Conservation (phyloP, 106 monocot species). For the Ottelia alismoides region DNA sequence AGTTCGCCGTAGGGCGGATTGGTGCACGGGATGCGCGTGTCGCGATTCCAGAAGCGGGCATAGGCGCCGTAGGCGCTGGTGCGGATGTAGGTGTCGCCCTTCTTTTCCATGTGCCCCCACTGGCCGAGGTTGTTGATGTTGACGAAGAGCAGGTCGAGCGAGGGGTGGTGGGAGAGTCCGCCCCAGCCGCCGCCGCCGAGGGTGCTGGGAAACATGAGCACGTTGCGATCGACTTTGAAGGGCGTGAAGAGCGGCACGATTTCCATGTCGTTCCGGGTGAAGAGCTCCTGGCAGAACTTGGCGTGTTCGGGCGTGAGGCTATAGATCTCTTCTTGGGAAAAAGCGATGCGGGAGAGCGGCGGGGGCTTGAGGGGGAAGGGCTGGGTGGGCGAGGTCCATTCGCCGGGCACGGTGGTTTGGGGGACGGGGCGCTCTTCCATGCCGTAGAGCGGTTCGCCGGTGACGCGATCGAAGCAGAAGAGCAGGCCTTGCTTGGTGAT, state of each 20-base stretch:
- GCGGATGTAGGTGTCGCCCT: background rate
- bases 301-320: no score
- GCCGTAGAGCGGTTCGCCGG: background rate
- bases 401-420: background rate
- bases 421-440: background rate
- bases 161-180: no score
- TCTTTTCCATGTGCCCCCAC: background rate
- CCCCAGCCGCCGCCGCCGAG: no score
- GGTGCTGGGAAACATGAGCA: no score
- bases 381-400: background rate
- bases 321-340: no score
- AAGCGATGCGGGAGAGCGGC: no score
- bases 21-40: background rate
- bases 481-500: background rate
- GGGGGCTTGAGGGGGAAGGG: background rate
- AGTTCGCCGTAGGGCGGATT: background rate
- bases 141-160: no score
- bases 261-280: no score
- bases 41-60: background rate
- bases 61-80: background rate
- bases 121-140: no score
- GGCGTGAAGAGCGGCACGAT: no score
- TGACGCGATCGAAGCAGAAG: background rate
- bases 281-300: no score
- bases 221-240: no score